Conservation (phyloP, 2,329 filamentous ascomycete genomes). For the Monilinia aucupariae region DNA sequence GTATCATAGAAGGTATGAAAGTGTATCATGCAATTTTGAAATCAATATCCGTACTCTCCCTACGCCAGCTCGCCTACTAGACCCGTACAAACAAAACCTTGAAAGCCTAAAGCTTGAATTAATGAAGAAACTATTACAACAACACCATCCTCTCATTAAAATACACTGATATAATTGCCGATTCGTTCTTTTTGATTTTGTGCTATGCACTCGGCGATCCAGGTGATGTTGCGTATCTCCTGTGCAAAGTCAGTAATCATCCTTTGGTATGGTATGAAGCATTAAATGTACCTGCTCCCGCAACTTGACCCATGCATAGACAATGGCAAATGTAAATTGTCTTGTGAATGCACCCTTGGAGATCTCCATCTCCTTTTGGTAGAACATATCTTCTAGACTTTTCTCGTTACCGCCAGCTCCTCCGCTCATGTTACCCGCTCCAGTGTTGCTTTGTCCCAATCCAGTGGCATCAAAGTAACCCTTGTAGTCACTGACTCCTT, state of each 20-base stretch:
- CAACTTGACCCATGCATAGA: slow-evolving; percentile 97
- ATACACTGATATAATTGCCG: slow-evolving; percentile 97
- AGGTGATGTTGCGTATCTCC: slow-evolving; percentile 99
- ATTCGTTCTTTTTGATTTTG: slow-evolving; percentile 99
- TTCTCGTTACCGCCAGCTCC: slow-evolving; percentile 75
- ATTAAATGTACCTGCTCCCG: slow-evolving; percentile 75
- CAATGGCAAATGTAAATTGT: slow-evolving; percentile 90
- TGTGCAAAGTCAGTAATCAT: slow-evolving; percentile 41
- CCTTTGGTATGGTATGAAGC: not conserved
- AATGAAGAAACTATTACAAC: slow-evolving; percentile 21
- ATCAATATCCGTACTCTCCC: slow-evolving; percentile 27
- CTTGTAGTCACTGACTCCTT: slow-evolving; percentile 91
- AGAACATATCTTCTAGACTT: slow-evolving; percentile 95
- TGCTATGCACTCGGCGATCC: slow-evolving; percentile 99
- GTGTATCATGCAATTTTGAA: slow-evolving; percentile 26
- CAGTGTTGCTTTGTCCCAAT: slow-evolving; percentile 67
- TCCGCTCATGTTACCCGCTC: slow-evolving; percentile 75
- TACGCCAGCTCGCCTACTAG: slow-evolving; percentile 29
- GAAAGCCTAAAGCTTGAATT: slow-evolving; percentile 16
- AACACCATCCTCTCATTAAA: slow-evolving; percentile 47
- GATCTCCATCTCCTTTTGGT: slow-evolving; percentile 99
- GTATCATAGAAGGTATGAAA: slow-evolving; percentile 26
- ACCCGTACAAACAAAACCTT: slow-evolving; percentile 29
- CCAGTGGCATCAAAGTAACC: slow-evolving; percentile 91
- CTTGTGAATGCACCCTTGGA: slow-evolving; percentile 91